Evolutionary conservation across 352 stramenopile genomes (phyloP).

Genomic region (Ophiocytium majus): DNA sequence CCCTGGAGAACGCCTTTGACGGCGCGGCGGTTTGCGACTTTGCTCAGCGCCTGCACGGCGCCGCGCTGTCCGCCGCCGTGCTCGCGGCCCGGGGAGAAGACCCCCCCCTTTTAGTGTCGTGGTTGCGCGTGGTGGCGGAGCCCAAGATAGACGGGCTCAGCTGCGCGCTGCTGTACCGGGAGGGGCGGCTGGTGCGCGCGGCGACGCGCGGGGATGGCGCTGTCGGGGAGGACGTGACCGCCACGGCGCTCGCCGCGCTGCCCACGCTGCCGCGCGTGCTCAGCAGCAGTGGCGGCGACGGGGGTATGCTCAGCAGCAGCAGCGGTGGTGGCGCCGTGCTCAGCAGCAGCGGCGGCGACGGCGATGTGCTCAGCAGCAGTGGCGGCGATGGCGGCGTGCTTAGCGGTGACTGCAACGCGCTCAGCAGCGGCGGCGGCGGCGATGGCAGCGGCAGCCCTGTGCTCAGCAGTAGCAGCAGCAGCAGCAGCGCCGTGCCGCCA

Average conservation of each 20-base stretch:
- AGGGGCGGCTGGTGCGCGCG: conserved; percentile 62
- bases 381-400: too few species aligned
- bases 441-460: neutral
- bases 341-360: neutral
- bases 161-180: conserved; percentile 66
- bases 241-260: conserved; percentile 26
- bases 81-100: neutral
- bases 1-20: conserved; percentile 59
- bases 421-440: too few species aligned
- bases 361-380: neutral
- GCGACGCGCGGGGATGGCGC: conserved; percentile 71
- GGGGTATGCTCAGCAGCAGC: neutral
- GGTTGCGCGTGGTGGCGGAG: conserved; percentile 64
- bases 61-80: conserved; percentile 28
- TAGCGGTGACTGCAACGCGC: neutral
- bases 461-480: too few species aligned
- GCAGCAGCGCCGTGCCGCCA: too few species aligned
- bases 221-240: conserved; percentile 69
- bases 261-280: conserved; percentile 3
- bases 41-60: conserved; percentile 24
- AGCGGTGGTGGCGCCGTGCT: too few species aligned
- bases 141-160: conserved; percentile 74
- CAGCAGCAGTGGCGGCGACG: neutral
- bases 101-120: neutral
- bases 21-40: conserved; percentile 37